Evolutionary conservation across 257 asterid genomes (phyloP).

Genomic region (Solanum lignicaule): DNA sequence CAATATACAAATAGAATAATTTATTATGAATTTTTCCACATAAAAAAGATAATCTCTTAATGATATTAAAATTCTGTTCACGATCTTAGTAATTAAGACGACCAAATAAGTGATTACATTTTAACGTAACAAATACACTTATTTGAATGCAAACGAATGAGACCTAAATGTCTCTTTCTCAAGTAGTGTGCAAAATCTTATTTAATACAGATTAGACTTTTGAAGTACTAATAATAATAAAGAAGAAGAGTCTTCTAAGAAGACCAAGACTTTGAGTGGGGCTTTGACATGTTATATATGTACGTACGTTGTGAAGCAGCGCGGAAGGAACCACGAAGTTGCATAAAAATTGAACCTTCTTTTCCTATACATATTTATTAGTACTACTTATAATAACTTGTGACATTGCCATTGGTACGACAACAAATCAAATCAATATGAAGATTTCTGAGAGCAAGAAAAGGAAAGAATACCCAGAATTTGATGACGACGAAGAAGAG

Average conservation of each 20-base stretch:
- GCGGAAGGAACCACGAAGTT: not conserved
- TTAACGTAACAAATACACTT: no score
- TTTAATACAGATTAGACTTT: no score
- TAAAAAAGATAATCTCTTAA: no score
- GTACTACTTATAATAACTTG: no score
- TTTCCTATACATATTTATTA: not conserved
- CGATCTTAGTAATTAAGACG: no score
- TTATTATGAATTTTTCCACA: no score
- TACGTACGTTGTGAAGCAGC: not conserved
- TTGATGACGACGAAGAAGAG: slow-evolving; percentile 6
- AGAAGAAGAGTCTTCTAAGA: not conserved
- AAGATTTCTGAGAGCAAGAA: not conserved
- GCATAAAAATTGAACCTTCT: not conserved
- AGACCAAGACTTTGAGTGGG: not conserved
- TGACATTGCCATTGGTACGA: not conserved
- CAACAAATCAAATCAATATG: not conserved
- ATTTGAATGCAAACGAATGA: no score
- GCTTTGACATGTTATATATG: not conserved
- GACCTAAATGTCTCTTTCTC: no score
- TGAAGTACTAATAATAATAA: not conserved
- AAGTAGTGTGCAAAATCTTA: no score
- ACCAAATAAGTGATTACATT: no score
- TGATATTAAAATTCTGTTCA: no score
- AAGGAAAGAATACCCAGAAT: not conserved
- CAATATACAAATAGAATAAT: no score